phyloP scores from a whole-genome alignment of 257 asterid species.

The Parsonsia alboflavescens region DNA sequence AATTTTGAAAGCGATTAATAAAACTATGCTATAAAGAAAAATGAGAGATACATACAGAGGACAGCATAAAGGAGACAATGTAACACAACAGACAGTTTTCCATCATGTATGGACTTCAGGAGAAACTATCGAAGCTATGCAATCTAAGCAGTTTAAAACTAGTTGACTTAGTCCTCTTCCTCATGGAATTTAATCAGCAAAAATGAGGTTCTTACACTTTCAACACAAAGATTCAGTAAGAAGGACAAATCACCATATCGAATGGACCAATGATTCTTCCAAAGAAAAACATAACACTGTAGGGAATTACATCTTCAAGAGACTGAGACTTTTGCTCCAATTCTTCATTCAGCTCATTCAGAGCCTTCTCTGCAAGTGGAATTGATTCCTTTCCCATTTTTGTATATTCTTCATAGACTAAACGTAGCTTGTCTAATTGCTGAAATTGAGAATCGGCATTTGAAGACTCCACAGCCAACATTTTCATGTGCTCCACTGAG shows the following conservation, averaged over 20 bases:
- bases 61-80: neutral
- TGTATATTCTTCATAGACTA: slow-evolving; percentile 68
- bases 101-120: neutral
- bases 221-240: neutral
- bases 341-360: slow-evolving; percentile 64
- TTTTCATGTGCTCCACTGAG: slow-evolving; percentile 59
- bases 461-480: slow-evolving; percentile 50
- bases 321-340: slow-evolving; percentile 72
- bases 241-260: neutral
- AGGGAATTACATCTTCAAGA: slow-evolving; percentile 78
- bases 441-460: slow-evolving; percentile 68
- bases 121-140: no score
- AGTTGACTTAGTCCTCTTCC: neutral
- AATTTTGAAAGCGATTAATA: neutral
- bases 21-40: neutral
- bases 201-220: neutral
- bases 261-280: neutral
- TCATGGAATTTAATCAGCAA: neutral
- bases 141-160: neutral
- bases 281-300: slow-evolving; percentile 21
- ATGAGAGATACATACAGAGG: neutral
- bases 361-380: slow-evolving; percentile 69
- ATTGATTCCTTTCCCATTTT: slow-evolving; percentile 65
- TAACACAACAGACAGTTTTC: neutral
- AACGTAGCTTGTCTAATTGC: slow-evolving; percentile 83